Base-by-base conservation (phyloP, 176 grass and related monocot species). In the Puccinellia tenuiflora region DNA sequence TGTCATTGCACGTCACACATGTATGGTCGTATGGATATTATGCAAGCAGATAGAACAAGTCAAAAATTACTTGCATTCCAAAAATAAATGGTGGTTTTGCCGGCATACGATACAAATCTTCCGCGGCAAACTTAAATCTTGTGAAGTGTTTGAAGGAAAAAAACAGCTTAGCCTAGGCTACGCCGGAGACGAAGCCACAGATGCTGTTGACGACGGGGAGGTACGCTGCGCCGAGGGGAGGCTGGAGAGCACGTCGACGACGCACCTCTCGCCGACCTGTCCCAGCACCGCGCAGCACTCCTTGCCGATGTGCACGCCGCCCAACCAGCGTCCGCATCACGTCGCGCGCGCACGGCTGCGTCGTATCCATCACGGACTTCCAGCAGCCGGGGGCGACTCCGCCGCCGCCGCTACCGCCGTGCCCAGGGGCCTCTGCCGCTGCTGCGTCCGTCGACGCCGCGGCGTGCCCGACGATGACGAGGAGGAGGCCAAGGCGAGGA, bases 281-380 rank as follows among this genome's bases (percentile, higher is more conserved):
- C 25, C 79, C 70, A 82, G 71, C 48, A 68, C 60, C 26, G 5
- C 15, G 79, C 79, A 76, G 85, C 85, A 82, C 26, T 30, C 71
- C 59, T 24, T 33, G 71, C 71, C 33, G 47, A 87, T 62, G 37
- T 56, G 70, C 48, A 75, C 35, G 9, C 0, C 11, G 21, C 38
- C 26, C 47, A 34, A 68, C 48, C 18, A 87, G 48, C 70, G 78
- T 76, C 59, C 18, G 18, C 26, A 87, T 37, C 25, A 57, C 28
- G 60, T 87, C 78, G 21, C 28, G 79, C 37, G 60, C 48, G 71
- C 85, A 87, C 25, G 85, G 60, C 3, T 6, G 18, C 35, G 78
- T 53, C 69, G 79, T 55, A 38, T 76, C 70, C 71, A 76, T 10
- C 5, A 82, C 37, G 9, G 78, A 75, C 59, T 47, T 66, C 70